Conservation (phyloP, 768 basidiomycete species). For the Boletus speciosus region DNA sequence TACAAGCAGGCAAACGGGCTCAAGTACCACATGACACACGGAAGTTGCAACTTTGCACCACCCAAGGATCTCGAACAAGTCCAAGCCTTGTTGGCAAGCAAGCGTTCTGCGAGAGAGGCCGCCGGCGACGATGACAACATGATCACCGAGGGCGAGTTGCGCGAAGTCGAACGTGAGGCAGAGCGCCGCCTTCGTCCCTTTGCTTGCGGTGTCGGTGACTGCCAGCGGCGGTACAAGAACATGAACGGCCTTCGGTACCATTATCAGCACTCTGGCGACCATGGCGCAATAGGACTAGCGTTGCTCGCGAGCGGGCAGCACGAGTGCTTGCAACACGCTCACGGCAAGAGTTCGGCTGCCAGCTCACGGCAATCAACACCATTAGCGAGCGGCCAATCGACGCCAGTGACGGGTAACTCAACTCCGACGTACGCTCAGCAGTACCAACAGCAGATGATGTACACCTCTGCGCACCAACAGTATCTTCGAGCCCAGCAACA, state of each 20-base stretch:
- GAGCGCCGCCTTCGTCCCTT: slow-evolving; percentile 81
- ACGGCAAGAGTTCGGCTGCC: slow-evolving; percentile 29
- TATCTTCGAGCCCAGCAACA: slow-evolving; percentile 35
- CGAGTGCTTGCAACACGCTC: slow-evolving; percentile 43
- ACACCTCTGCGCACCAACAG: slow-evolving; percentile 36
- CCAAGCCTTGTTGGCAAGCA: slow-evolving; percentile 60
- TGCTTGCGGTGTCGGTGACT: slow-evolving; percentile 85
- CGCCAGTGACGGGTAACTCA: slow-evolving; percentile 28
- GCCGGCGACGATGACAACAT: slow-evolving; percentile 39
- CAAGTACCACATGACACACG: slow-evolving; percentile 93
- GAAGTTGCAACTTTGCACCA: slow-evolving; percentile 90
- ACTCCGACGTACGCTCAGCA: slow-evolving; percentile 33
- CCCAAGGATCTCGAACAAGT: slow-evolving; percentile 81
- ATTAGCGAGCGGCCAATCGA: slow-evolving; percentile 30
- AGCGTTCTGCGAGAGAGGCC: slow-evolving; percentile 39
- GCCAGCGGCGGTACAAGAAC: slow-evolving; percentile 90
- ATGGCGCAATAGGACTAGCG: slow-evolving; percentile 84
- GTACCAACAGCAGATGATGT: slow-evolving; percentile 38
- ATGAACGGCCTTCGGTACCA: slow-evolving; percentile 98
- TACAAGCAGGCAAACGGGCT: slow-evolving; percentile 96
- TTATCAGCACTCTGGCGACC: slow-evolving; percentile 95
- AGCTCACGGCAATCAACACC: slow-evolving; percentile 34
- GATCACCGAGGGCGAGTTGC: slow-evolving; percentile 59
- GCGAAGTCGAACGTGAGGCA: slow-evolving; percentile 79
- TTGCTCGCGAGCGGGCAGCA: slow-evolving; percentile 76